A percentile compares a stretch with the other conserved stretches of the same genome.
phyloP scores from a whole-genome alignment of 1,139 yeast genomes.

The Scheffersomyces quercinus region DNA sequence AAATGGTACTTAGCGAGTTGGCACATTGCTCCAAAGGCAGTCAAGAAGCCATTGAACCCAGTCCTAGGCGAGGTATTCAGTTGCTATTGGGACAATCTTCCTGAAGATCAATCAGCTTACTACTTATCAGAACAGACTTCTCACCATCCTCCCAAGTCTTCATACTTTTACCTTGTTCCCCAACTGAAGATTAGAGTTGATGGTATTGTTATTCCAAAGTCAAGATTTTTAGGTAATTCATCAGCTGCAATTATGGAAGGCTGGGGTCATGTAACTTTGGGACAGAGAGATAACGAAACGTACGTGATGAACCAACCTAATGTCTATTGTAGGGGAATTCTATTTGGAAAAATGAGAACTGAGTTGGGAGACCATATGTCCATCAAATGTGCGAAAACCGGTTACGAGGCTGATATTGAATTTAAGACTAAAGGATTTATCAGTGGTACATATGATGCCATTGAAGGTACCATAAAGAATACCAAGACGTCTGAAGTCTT shows the following conservation, averaged over 20 bases:
- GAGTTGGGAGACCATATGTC: constrained; percentile 92
- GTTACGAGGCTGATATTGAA: constrained; percentile 77
- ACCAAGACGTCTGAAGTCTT: constrained; percentile 53
- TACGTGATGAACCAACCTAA: constrained; percentile 91
- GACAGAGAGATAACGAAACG: constrained; percentile 54
- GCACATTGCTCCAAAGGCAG: constrained; percentile 99
- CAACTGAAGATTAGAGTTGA: constrained; percentile 80
- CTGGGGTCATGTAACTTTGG: constrained; percentile 66
- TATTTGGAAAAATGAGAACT: constrained; percentile 84
- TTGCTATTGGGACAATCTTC: constrained; percentile 88
- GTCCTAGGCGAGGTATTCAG: constrained; percentile 88
- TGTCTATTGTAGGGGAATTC: constrained; percentile 90
- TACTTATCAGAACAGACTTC: constrained; percentile 93
- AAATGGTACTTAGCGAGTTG: constrained; percentile 93
- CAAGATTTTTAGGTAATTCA: constrained; percentile 88
- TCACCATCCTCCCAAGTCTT: constrained; percentile 98
- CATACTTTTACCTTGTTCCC: constrained; percentile 87
- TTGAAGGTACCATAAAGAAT: constrained; percentile 70
- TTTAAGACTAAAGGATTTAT: constrained; percentile 95
- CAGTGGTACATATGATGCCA: constrained; percentile 87
- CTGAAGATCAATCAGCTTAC: constrained; percentile 64
- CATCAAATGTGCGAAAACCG: constrained; percentile 62
- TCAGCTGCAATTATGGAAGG: constrained; percentile 99
- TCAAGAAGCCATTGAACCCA: constrained; percentile 94
- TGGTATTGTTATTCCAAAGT: constrained; percentile 84